phyloP scores from a whole-genome alignment of 768 basidiomycete species.

The Chalciporus pseudorubinellus region DNA sequence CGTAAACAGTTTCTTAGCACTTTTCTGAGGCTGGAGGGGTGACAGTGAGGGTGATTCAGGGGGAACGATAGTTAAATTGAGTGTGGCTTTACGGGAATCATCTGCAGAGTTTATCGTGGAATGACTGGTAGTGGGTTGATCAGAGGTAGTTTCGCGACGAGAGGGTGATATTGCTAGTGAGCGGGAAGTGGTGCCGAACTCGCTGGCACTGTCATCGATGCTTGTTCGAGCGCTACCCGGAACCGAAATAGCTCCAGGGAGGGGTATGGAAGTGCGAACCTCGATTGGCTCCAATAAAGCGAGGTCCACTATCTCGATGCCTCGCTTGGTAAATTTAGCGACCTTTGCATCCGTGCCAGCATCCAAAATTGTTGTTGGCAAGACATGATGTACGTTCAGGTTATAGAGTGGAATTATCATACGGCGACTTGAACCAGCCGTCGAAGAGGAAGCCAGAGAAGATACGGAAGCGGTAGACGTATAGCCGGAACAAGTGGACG shows the following conservation, averaged over 20 bases:
- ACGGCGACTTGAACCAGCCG: conserved; percentile 51
- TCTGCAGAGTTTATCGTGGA: neutral
- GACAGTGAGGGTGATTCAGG: conserved; percentile 9
- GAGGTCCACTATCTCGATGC: conserved; percentile 75
- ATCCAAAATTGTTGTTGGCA: conserved; percentile 83
- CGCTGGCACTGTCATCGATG: conserved; percentile 22
- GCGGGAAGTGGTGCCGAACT: conserved; percentile 16
- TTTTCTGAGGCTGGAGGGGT: conserved; percentile 31
- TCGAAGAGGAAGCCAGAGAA: conserved; percentile 42
- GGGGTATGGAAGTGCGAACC: conserved; percentile 44
- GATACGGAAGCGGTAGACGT: conserved; percentile 44
- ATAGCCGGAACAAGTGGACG: conserved; percentile 44
- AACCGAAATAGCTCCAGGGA: conserved; percentile 7
- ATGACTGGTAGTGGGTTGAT: conserved; percentile 4
- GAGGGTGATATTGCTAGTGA: neutral
- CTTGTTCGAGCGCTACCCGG: conserved; percentile 30
- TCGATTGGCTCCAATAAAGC: conserved; percentile 81
- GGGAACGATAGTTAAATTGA: conserved; percentile 17
- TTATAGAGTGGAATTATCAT: conserved; percentile 86
- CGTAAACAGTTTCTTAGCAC: conserved; percentile 61
- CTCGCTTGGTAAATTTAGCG: conserved; percentile 69
- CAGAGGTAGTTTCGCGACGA: conserved; percentile 13
- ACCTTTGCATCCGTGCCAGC: conserved; percentile 88
- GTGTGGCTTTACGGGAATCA: conserved; percentile 5
- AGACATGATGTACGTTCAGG: conserved; percentile 82